Conservation (phyloP, 441 rosid genomes). For the Erysimum pusillum region DNA sequence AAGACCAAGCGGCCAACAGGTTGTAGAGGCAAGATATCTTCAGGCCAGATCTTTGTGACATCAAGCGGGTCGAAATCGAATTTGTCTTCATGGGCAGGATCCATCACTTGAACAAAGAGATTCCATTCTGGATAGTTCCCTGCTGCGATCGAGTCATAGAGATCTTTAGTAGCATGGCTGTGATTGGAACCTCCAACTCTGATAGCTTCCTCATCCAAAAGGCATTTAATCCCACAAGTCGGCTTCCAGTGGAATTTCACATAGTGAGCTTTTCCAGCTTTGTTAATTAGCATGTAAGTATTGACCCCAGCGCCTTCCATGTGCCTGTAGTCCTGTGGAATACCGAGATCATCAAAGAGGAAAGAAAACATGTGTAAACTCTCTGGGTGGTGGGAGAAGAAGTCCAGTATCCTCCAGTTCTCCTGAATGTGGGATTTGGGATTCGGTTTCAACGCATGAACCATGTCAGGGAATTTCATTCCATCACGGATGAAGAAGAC, state of each 20-base stretch:
- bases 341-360: slow-evolving; percentile 88
- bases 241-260: slow-evolving; percentile 98
- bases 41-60: slow-evolving; percentile 97
- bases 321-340: slow-evolving; percentile 97
- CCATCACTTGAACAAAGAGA: slow-evolving; percentile 86
- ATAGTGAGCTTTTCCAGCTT: slow-evolving; percentile 79
- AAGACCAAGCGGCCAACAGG: slow-evolving; percentile 98
- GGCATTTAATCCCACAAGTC: slow-evolving; percentile 82
- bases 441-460: slow-evolving; percentile 92
- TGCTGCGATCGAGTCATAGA: slow-evolving; percentile 85
- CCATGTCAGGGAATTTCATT: slow-evolving; percentile 94
- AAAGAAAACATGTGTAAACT: slow-evolving; percentile 89
- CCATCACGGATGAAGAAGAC: slow-evolving; percentile 95
- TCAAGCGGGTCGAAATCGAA: slow-evolving; percentile 95
- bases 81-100: slow-evolving; percentile 81
- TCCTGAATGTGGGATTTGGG: slow-evolving; percentile 96
- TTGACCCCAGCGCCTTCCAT: slow-evolving; percentile 94
- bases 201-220: slow-evolving; percentile 89
- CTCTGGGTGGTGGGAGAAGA: slow-evolving; percentile 95
- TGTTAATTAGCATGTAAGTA: slow-evolving; percentile 82
- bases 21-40: slow-evolving; percentile 87
- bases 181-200: slow-evolving; percentile 94
- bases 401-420: slow-evolving; percentile 90
- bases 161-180: slow-evolving; percentile 96
- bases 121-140: slow-evolving; percentile 96